These are phyloP conservation scores for Zygosaccharomyces pseudobailii DNA, from an alignment of 1,139 yeast genomes.

Conservation along the genomic window DNA sequence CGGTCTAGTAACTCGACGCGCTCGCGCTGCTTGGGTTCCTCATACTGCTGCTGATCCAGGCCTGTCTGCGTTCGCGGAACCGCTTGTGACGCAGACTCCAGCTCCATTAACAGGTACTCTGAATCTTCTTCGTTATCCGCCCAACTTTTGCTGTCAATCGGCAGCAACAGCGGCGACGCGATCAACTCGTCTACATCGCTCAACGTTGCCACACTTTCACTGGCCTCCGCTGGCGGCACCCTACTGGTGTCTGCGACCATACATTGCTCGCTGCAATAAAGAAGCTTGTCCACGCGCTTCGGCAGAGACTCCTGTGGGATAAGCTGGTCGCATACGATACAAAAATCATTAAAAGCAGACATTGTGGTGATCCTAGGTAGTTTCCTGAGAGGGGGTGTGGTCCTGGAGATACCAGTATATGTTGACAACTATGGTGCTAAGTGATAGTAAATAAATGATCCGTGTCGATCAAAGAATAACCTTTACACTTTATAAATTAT, in stretches of 20 bases:
- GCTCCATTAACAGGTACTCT: constrained; percentile 44
- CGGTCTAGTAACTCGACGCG: constrained; percentile 15
- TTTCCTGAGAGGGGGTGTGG: neutral
- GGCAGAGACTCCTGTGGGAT: constrained; percentile 33
- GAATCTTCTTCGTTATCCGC: constrained; percentile 36
- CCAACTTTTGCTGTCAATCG: constrained; percentile 9
- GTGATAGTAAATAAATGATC: neutral
- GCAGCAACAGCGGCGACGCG: constrained; percentile 14
- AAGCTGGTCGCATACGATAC: constrained; percentile 60
- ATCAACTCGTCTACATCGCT: constrained; percentile 14
- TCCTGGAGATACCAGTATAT: too few relatives aligned
- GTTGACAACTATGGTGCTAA: too few relatives aligned
- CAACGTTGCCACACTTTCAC: constrained; percentile 7
- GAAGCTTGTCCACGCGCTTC: constrained; percentile 34
- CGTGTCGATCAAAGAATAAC: neutral
- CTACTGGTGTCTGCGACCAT: constrained; percentile 39
- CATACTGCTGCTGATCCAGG: neutral
- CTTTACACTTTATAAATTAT: neutral
- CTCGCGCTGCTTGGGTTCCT: neutral
- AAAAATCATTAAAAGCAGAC: constrained; percentile 62
- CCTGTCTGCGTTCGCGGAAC: constrained; percentile 7
- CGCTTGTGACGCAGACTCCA: constrained; percentile 16
- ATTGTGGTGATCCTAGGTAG: constrained; percentile 18
- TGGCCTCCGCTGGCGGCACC: constrained; percentile 14
- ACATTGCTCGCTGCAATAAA: constrained; percentile 59